Evolutionary conservation across 192 early-diverging fungal genomes (phyloP).

Genomic region (Coemansia sp.): DNA sequence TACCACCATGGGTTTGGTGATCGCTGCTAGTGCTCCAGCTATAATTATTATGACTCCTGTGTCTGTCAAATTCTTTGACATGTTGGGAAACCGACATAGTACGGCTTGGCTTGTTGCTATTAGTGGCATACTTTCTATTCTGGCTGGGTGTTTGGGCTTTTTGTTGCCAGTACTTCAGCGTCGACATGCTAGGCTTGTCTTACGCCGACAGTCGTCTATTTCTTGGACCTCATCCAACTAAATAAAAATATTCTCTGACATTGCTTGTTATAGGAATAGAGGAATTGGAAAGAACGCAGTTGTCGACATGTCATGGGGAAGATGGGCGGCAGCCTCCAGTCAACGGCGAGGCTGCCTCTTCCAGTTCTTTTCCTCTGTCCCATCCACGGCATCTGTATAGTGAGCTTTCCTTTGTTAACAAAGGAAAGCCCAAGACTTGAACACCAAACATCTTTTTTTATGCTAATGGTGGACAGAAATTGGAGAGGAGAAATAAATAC

Average conservation of each 20-base stretch:
- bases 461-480: too few species aligned
- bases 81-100: slow-evolving; percentile 3
- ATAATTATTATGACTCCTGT: slow-evolving; percentile 26
- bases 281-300: background rate
- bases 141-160: slow-evolving; percentile 16
- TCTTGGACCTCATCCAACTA: slow-evolving; percentile 1
- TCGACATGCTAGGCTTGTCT: slow-evolving; percentile 3
- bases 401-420: too few species aligned
- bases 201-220: slow-evolving; percentile 9
- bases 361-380: background rate
- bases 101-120: slow-evolving; percentile 26
- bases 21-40: slow-evolving; percentile 19
- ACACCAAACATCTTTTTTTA: too few species aligned
- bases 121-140: slow-evolving; percentile 27
- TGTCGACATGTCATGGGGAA: background rate
- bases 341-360: background rate
- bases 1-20: slow-evolving; percentile 22
- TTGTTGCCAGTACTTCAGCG: slow-evolving; percentile 34
- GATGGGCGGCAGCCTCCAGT: background rate
- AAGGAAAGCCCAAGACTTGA: too few species aligned
- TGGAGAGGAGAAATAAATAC: too few species aligned
- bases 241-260: background rate
- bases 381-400: background rate
- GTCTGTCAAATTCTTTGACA: slow-evolving; percentile 20
- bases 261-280: background rate